Percentiles rank a stretch among this genome's conserved stretches.
Conservation (phyloP, 768 basidiomycete species). For the Rhodosporidiobolus odoratus region DNA sequence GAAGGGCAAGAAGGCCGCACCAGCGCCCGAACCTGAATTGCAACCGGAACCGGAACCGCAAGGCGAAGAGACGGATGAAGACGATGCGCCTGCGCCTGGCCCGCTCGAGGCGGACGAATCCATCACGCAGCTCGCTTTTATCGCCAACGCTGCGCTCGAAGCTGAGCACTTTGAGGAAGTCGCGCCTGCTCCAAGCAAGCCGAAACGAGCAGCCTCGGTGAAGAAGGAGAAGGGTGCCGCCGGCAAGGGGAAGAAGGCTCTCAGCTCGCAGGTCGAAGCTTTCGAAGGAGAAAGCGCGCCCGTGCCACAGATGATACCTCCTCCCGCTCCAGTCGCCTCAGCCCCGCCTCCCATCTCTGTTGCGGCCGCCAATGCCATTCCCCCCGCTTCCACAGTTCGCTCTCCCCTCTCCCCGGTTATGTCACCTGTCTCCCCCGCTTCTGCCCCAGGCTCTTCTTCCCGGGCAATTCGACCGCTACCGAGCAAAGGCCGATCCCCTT, state of each 20-base stretch:
- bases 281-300: background rate
- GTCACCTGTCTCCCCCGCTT: background rate
- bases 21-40: background rate
- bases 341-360: background rate
- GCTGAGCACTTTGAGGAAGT: background rate
- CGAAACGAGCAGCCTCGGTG: background rate
- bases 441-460: background rate
- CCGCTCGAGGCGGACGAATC: conserved; percentile 12
- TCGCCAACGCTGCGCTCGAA: conserved; percentile 28
- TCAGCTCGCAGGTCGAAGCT: background rate
- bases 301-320: background rate
- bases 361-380: too few species aligned
- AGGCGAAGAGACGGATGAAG: background rate
- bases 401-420: background rate
- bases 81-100: background rate
- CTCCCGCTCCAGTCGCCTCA: background rate
- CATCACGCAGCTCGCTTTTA: conserved; percentile 21
- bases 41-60: background rate
- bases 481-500: conserved; percentile 19
- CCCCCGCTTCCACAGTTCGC: background rate
- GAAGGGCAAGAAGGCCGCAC: conserved; percentile 9
- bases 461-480: conserved; percentile 18
- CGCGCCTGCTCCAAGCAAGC: background rate
- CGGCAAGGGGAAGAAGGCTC: conserved; percentile 7
- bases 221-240: background rate